phyloP scores from a whole-genome alignment of 139 green algal genomes.

The Chlamydomonas incerta region DNA sequence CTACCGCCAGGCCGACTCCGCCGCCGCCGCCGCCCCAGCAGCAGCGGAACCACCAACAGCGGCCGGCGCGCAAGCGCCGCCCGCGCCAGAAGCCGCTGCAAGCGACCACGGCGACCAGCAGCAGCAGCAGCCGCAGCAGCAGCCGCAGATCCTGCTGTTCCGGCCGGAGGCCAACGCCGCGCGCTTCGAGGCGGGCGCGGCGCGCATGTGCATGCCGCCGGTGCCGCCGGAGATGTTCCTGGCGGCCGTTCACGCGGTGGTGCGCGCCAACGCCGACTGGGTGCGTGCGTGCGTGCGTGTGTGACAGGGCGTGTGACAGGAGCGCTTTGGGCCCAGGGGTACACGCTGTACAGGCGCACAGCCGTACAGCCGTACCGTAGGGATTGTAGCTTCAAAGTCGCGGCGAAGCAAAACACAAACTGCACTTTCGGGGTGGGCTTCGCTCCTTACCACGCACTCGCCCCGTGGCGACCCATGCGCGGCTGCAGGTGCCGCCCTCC shows the following conservation, averaged over 20 bases:
- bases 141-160: slow-evolving; percentile 26
- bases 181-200: slow-evolving; percentile 21
- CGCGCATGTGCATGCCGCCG: slow-evolving; percentile 38
- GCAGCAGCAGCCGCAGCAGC: neutral
- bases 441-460: no score
- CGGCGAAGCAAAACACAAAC: no score
- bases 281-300: neutral
- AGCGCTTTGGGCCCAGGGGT: no score
- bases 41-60: neutral
- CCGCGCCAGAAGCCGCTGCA: neutral
- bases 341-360: no score
- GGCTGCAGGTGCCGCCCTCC: slow-evolving; percentile 68
- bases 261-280: slow-evolving; percentile 4
- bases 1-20: slow-evolving; percentile 63
- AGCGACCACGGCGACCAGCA: neutral
- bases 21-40: slow-evolving; percentile 84
- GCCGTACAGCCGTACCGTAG: no score
- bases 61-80: neutral
- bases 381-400: no score
- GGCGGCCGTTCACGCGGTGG: slow-evolving; percentile 7
- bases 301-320: no score
- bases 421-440: no score
- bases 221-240: slow-evolving; percentile 30
- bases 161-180: neutral
- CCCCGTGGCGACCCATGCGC: no score